Conservation (phyloP, 1,284 basidiomycete genomes). For the Tylopilus orsonianus region DNA sequence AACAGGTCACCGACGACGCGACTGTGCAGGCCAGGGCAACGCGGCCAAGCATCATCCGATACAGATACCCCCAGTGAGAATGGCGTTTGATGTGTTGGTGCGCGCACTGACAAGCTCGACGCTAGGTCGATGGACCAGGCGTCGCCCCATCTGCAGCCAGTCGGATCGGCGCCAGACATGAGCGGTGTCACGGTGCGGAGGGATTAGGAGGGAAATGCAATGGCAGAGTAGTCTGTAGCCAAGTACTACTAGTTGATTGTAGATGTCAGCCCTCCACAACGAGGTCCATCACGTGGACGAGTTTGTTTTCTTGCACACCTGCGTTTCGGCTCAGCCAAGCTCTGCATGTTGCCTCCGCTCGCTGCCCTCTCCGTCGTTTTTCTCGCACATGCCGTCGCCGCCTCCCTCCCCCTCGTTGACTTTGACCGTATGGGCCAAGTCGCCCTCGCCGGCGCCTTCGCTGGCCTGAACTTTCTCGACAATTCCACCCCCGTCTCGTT, state of each 20-base stretch:
- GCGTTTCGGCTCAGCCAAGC: no score
- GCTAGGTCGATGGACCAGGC: conserved; percentile 31
- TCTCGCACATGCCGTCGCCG: conserved; percentile 42
- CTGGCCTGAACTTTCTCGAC: conserved; percentile 77
- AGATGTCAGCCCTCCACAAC: no score
- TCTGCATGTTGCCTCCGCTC: not conserved
- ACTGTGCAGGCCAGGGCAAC: conserved; percentile 51
- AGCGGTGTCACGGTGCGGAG: no score
- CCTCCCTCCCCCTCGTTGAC: conserved; percentile 78
- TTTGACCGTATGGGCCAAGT: conserved; percentile 90
- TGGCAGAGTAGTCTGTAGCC: no score
- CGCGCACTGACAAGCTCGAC: not conserved
- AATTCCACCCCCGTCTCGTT: conserved; percentile 55
- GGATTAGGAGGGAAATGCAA: no score
- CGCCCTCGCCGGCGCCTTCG: conserved; percentile 82
- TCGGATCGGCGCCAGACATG: conserved; percentile 27
- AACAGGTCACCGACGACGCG: conserved; percentile 44
- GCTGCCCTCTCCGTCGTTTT: conserved; percentile 18
- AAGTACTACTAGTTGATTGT: no score
- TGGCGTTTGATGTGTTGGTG: no score
- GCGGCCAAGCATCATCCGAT: conserved; percentile 54
- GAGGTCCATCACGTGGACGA: conserved; percentile 24
- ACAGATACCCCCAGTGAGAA: conserved; percentile 69
- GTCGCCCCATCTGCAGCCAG: conserved; percentile 33
- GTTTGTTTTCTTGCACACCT: no score